Evolutionary conservation across 495 filamentous ascomycete species (phyloP).

Genomic region (Penicillium macrosclerotiorum): DNA sequence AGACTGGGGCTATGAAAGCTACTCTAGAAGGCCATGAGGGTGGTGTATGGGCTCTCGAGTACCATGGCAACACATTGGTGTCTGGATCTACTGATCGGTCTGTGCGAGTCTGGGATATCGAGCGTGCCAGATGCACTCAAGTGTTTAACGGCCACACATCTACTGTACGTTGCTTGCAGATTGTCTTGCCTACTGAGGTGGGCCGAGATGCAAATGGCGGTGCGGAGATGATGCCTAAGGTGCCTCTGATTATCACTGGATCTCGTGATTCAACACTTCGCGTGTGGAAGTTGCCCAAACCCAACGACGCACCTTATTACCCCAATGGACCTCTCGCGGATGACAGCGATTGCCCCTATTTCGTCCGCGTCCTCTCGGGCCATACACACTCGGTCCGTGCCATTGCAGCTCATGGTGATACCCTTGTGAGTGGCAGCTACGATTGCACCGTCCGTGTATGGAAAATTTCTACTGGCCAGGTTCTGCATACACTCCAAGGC

Average conservation of each 20-base stretch:
- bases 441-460: conserved; percentile 95
- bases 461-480: conserved; percentile 94
- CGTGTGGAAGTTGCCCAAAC: conserved; percentile 93
- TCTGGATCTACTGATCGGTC: conserved; percentile 96
- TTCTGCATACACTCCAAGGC: conserved; percentile 80
- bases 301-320: conserved; percentile 68
- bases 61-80: conserved; percentile 90
- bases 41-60: conserved; percentile 96
- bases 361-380: conserved; percentile 80
- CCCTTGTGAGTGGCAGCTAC: conserved; percentile 97
- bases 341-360: conserved; percentile 88
- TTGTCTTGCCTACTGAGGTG: conserved; percentile 80
- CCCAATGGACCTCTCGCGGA: conserved; percentile 72
- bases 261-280: conserved; percentile 92
- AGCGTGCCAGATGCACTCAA: conserved; percentile 84
- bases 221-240: conserved; percentile 81
- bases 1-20: conserved; percentile 80
- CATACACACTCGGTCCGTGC: conserved; percentile 96
- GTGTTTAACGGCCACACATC: conserved; percentile 97
- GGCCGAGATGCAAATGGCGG: conserved; percentile 70
- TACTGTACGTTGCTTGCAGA: conserved; percentile 93
- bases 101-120: conserved; percentile 97
- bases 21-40: conserved; percentile 92
- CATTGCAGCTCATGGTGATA: conserved; percentile 93
- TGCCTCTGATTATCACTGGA: conserved; percentile 94